phyloP scores from a whole-genome alignment of 2,329 filamentous ascomycete genomes.

The Westerdykella ornata region DNA sequence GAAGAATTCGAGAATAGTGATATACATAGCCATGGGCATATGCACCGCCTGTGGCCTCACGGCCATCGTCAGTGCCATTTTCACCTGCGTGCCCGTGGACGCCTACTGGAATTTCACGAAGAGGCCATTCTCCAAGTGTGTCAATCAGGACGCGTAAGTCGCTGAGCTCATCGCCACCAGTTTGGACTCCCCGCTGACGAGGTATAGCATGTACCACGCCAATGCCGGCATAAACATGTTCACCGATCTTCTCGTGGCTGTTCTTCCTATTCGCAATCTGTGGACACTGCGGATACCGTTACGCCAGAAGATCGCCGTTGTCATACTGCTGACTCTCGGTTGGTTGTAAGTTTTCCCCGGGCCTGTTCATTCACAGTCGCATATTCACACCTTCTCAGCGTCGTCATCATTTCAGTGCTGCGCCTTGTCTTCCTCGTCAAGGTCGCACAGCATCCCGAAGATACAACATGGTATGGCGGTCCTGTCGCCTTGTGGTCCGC shows the following conservation, averaged over 20 bases:
- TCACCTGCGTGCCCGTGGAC: slow-evolving; percentile 18
- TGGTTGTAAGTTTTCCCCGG: slow-evolving; percentile 23
- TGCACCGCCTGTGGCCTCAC: slow-evolving; percentile 13
- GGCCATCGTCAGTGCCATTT: slow-evolving; percentile 11
- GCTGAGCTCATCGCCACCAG: slow-evolving; percentile 5
- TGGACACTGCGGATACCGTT: slow-evolving; percentile 20
- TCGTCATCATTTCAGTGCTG: slow-evolving; percentile 28
- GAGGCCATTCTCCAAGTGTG: slow-evolving; percentile 13
- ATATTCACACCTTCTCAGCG: slow-evolving; percentile 5
- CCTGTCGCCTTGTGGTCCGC: slow-evolving; percentile 23
- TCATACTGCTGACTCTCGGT: slow-evolving; percentile 30
- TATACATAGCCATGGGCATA: slow-evolving; percentile 18
- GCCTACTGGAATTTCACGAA: slow-evolving; percentile 18
- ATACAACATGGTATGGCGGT: slow-evolving; percentile 19
- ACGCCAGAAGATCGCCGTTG: slow-evolving; percentile 25
- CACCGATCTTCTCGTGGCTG: slow-evolving; percentile 21
- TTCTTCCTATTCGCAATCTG: slow-evolving; percentile 19
- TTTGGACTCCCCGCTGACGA: not conserved
- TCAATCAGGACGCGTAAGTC: slow-evolving; percentile 14
- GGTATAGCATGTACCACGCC: slow-evolving; percentile 15
- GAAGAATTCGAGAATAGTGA: slow-evolving; percentile 16
- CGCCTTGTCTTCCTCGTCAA: slow-evolving; percentile 18
- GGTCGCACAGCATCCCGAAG: slow-evolving; percentile 11
- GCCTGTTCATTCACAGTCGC: not conserved
- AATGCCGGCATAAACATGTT: slow-evolving; percentile 21